Conservation (phyloP, 305 asterid genomes). For the Solanum hybrid region DNA sequence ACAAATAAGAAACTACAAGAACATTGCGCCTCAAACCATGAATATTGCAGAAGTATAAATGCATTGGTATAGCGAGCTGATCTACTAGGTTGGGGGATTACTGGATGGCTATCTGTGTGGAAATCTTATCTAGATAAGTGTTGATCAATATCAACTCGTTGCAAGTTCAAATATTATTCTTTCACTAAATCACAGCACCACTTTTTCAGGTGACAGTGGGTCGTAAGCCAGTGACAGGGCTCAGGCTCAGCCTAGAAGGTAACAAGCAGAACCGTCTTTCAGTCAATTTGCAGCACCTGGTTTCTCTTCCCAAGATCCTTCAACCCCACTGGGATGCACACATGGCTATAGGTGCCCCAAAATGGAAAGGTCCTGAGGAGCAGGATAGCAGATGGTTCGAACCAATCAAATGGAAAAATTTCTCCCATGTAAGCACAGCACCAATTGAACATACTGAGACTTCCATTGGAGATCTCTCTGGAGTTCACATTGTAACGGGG, state of each 20-base stretch:
- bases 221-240: constrained; percentile 95
- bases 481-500: constrained; percentile 87
- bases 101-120: background rate
- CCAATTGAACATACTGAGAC: constrained; percentile 88
- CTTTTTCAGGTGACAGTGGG: constrained; percentile 82
- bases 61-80: background rate
- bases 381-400: constrained; percentile 99
- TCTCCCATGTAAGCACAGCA: constrained; percentile 93
- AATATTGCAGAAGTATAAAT: background rate
- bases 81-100: background rate
- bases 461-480: constrained; percentile 91
- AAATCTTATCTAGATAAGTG: background rate
- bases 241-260: constrained; percentile 86
- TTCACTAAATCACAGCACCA: background rate
- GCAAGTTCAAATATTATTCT: background rate
- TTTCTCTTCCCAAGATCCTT: constrained; percentile 90
- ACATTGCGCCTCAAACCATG: background rate
- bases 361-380: constrained; percentile 98
- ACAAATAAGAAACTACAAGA: background rate
- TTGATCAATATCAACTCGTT: background rate
- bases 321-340: constrained; percentile 98
- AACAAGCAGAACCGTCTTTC: constrained; percentile 80
- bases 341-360: constrained; percentile 94
- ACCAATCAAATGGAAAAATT: constrained; percentile 94
- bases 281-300: constrained; percentile 77